phyloP scores from a whole-genome alignment of 1,284 basidiomycete genomes.

The Ceratobasidium sp. region DNA sequence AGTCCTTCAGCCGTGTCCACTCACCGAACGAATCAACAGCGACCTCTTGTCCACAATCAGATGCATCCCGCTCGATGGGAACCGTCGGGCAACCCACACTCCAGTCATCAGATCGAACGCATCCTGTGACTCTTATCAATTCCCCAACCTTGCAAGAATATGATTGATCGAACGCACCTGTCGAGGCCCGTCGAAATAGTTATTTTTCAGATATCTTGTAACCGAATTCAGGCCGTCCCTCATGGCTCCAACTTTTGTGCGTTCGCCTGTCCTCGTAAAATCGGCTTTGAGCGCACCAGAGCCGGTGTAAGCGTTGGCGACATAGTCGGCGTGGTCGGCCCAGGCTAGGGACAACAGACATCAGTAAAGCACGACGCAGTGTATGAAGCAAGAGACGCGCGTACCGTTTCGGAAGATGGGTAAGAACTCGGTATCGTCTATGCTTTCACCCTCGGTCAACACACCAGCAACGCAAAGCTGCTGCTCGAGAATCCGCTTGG shows the following conservation, averaged over 20 bases:
- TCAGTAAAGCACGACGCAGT: slow-evolving; percentile 14
- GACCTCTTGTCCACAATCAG: slow-evolving; percentile 83
- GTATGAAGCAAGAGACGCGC: slow-evolving; percentile 53
- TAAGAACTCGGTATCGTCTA: slow-evolving; percentile 83
- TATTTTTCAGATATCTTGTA: slow-evolving; percentile 94
- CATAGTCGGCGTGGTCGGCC: slow-evolving; percentile 96
- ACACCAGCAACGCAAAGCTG: slow-evolving; percentile 83
- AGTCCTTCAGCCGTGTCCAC: slow-evolving; percentile 50
- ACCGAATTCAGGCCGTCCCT: slow-evolving; percentile 91
- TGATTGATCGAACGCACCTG: slow-evolving; percentile 71
- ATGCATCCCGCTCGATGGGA: slow-evolving; percentile 69
- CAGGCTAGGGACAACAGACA: slow-evolving; percentile 73
- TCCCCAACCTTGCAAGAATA: neutral
- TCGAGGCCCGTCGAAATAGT: slow-evolving; percentile 94
- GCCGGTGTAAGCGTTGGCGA: slow-evolving; percentile 93
- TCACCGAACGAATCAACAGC: slow-evolving; percentile 81
- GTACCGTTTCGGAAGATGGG: slow-evolving; percentile 88
- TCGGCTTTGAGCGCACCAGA: slow-evolving; percentile 98
- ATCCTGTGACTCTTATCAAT: slow-evolving; percentile 64
- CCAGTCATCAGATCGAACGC: slow-evolving; percentile 96
- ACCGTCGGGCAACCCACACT: slow-evolving; percentile 82
- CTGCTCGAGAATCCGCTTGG: slow-evolving; percentile 82
- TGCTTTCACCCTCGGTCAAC: slow-evolving; percentile 70
- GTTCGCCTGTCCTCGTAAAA: slow-evolving; percentile 93
- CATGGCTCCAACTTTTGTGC: slow-evolving; percentile 80